Conservation (phyloP, 176 grass and related monocot genomes). For the Hyparrhenia diplandra region DNA sequence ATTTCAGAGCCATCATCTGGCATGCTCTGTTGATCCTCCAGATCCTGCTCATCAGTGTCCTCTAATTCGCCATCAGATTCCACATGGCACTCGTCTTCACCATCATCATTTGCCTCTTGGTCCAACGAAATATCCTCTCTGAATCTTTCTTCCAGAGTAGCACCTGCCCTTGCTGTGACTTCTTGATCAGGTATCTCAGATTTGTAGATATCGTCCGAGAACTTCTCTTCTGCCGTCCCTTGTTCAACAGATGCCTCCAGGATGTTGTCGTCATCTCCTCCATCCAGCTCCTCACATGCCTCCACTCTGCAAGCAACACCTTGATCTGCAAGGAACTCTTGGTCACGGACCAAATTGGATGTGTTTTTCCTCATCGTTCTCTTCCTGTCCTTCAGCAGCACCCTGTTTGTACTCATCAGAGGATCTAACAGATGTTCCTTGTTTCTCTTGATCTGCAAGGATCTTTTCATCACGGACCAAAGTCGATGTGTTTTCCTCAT, state of each 20-base stretch:
- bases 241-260: neutral
- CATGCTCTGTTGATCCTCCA: neutral
- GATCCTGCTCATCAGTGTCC: neutral
- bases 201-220: neutral
- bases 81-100: neutral
- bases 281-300: neutral
- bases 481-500: slow-evolving; percentile 6
- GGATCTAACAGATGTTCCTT: neutral
- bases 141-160: neutral
- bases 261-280: slow-evolving; percentile 21
- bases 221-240: neutral
- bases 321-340: neutral
- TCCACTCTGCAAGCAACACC: neutral
- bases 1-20: slow-evolving; percentile 27
- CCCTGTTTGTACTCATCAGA: neutral
- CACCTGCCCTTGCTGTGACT: neutral
- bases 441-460: neutral
- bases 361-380: neutral
- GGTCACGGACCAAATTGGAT: neutral
- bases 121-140: neutral
- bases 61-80: neutral
- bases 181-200: neutral
- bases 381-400: too few relatives aligned
- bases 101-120: neutral
- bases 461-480: neutral